A percentile compares a stretch with the other conserved stretches of the same genome.
Evolutionary conservation across 352 stramenopile genomes (phyloP).

Genomic region (Phytophthora cactorum): DNA sequence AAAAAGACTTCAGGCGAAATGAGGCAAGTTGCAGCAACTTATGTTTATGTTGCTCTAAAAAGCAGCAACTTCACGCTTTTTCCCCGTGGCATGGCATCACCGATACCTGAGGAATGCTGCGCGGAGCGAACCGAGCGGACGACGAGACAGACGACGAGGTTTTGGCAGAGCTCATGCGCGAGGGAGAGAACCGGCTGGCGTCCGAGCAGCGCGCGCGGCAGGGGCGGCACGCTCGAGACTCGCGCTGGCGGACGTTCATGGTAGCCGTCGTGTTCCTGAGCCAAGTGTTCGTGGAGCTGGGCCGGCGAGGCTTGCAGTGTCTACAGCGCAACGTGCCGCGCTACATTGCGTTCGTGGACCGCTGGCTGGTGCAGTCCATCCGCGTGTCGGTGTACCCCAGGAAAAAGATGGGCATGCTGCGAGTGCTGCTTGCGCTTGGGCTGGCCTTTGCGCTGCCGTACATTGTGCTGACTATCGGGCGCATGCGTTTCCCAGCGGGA

Average conservation of each 20-base stretch:
- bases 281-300: constrained; percentile 58
- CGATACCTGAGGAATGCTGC: constrained; percentile 13
- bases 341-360: constrained; percentile 60
- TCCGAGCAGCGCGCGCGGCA: constrained; percentile 28
- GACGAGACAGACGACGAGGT: constrained; percentile 54
- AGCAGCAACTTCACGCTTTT: neutral
- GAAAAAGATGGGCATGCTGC: constrained; percentile 45
- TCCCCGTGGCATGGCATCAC: neutral
- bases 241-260: constrained; percentile 51
- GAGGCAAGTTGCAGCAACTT: neutral
- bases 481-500: constrained; percentile 35
- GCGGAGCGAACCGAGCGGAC: constrained; percentile 27
- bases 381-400: constrained; percentile 43
- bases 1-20: too few species aligned
- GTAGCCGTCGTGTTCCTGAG: constrained; percentile 50
- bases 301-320: constrained; percentile 45
- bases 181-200: constrained; percentile 38
- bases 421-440: constrained; percentile 46
- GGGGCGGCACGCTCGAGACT: constrained; percentile 16
- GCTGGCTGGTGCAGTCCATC: constrained; percentile 54
- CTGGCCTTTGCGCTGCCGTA: constrained; percentile 53
- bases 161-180: constrained; percentile 49
- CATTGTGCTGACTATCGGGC: constrained; percentile 51
- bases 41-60: neutral
- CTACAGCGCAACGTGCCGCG: constrained; percentile 54